Evolutionary conservation across 1,139 yeast species (phyloP).

Genomic region (Pichia sp.): DNA sequence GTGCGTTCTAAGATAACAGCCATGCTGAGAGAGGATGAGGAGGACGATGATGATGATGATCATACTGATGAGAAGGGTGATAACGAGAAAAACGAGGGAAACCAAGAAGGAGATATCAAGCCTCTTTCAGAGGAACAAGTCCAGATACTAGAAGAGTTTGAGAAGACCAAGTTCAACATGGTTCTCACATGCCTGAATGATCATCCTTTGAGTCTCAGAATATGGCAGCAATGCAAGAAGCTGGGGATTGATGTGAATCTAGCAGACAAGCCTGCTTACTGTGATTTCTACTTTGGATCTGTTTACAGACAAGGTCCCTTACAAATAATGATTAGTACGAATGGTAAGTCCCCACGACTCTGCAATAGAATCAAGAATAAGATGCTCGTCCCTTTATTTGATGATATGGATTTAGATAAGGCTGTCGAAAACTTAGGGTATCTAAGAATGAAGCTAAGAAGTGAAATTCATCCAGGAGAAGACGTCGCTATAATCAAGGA

Average conservation of each 20-base stretch:
- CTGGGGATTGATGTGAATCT: constrained; percentile 64
- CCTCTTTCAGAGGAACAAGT: constrained; percentile 1
- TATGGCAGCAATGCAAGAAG: constrained; percentile 53
- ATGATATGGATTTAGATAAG: constrained; percentile 39
- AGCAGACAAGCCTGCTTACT: constrained; percentile 76
- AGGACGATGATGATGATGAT: constrained; percentile 28
- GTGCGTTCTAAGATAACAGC: constrained; percentile 10
- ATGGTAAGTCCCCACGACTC: constrained; percentile 76
- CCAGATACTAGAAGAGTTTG: constrained; percentile 25
- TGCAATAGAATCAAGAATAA: constrained; percentile 59
- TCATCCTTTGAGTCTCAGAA: constrained; percentile 49
- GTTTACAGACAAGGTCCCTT: constrained; percentile 70
- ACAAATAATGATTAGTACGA: constrained; percentile 78
- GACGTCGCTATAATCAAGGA: constrained; percentile 47
- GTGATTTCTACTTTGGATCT: constrained; percentile 85
- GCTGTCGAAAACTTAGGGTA: constrained; percentile 62
- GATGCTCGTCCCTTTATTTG: constrained; percentile 34
- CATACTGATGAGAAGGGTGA: constrained; percentile 2
- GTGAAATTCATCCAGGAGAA: constrained; percentile 35
- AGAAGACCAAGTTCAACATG: constrained; percentile 45
- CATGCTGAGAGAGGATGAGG: background rate
- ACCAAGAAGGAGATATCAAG: background rate
- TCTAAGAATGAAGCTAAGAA: constrained; percentile 47
- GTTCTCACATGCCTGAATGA: constrained; percentile 77
- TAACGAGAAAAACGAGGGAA: background rate